phyloP scores from a whole-genome alignment of 176 grass and related monocot species.

The Oryza brachyantha region DNA sequence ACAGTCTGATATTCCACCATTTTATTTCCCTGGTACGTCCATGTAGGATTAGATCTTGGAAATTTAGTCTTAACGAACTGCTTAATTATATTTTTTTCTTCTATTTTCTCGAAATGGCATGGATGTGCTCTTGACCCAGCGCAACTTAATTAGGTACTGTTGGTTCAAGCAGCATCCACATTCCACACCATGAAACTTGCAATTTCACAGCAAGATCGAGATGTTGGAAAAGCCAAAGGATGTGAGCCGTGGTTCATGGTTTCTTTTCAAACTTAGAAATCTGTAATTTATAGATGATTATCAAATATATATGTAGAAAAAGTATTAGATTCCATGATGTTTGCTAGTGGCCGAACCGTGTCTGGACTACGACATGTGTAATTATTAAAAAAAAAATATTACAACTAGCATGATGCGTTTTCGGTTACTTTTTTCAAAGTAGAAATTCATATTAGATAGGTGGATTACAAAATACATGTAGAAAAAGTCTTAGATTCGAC shows the following conservation, averaged over 20 bases:
- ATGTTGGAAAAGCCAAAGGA: not conserved
- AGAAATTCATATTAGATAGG: too few species aligned
- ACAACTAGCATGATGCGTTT: too few species aligned
- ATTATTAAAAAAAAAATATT: too few species aligned
- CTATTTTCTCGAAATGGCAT: not conserved
- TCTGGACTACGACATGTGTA: too few species aligned
- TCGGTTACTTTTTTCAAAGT: too few species aligned
- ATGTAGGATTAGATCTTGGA: not conserved
- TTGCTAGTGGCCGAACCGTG: too few species aligned
- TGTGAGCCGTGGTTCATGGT: not conserved
- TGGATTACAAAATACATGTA: not conserved
- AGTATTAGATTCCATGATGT: not conserved
- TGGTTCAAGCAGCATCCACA: not conserved
- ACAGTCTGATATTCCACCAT: not conserved
- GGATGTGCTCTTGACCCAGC: not conserved
- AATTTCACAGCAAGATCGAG: not conserved
- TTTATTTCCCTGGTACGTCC: not conserved
- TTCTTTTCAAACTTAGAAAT: not conserved
- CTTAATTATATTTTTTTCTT: not conserved
- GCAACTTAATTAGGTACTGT: not conserved
- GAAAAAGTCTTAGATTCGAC: not conserved
- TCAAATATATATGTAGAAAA: not conserved
- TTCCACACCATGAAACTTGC: too few species aligned
- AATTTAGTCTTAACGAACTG: not conserved
- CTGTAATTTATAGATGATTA: not conserved